Base-by-base conservation (phyloP, 2,329 filamentous ascomycete genomes). In the Paramyrothecium roridum region DNA sequence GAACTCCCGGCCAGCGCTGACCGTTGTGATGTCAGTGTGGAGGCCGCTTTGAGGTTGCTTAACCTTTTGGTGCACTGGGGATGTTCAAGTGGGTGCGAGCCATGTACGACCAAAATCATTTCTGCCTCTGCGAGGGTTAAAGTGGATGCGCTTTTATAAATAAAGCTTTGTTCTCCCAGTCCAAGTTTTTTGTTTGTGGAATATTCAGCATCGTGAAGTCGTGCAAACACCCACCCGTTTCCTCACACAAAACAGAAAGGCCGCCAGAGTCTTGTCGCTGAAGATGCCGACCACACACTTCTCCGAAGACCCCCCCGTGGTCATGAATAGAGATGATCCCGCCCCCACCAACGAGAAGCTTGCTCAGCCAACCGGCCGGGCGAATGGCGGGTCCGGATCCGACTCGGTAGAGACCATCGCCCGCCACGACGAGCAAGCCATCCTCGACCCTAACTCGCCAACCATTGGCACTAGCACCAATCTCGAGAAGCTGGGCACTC, bases 311-410 rank as follows among this genome's bases (percentile, higher is more conserved):
- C 68, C 70, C 21, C 67, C 72, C 1, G 67, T 71, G 69, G 67
- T 75, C 60, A 70, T 74, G 21, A 67, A 72, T 43, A 64, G 68
- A 11, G 52, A 58, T 12, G 72, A 74, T 33, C 66, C 74, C 17
- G 63, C 70, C 21, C 55, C 70, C 22, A 71, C 73, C 61, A 73
- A 74, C 54, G 64, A 66, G n/a, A 67, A 66, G 56, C 69, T 74
- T 10, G 62, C 82, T 21, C 52, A 57, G 2, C 62, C 67, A 13
- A 57, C 56, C 3, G 56, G 56, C 17, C 55, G 48, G 11, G 34
- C 12, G 46, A 48, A 2, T 22, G 50, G 16, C 48, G 52, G 3
- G 26, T 43, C 26, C 23, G 51, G 19, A 22, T 50, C 30, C 21
- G 48, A 30, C 30, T 50, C 45, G 19, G 34, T 22, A 19, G 21